Conservation (phyloP, 441 rosid genomes). For the Dalechampia spathulata region DNA sequence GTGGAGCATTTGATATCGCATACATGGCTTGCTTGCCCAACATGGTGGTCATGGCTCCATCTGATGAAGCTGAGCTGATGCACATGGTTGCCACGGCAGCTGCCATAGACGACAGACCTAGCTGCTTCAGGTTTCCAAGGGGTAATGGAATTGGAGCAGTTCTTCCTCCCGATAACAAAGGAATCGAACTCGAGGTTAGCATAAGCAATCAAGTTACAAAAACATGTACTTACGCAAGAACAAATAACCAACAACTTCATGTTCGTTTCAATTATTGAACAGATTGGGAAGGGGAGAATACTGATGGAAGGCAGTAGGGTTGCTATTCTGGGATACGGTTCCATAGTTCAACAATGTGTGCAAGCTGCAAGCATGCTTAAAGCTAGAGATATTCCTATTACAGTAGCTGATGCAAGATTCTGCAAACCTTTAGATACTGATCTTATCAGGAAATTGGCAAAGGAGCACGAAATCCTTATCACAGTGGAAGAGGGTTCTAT, state of each 20-base stretch:
- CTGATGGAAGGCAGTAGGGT: constrained; percentile 53
- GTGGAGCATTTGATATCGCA: constrained; percentile 66
- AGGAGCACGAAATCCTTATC: constrained; percentile 51
- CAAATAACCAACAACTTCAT: constrained; percentile 1
- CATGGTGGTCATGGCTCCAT: constrained; percentile 83
- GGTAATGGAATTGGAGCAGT: constrained; percentile 56
- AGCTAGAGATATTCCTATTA: constrained; percentile 28
- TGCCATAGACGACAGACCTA: constrained; percentile 66
- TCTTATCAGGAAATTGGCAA: constrained; percentile 45
- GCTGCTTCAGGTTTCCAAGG: constrained; percentile 81
- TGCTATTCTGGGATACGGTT: constrained; percentile 61
- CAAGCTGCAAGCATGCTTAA: constrained; percentile 44
- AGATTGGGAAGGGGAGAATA: constrained; percentile 72
- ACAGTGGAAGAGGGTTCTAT: constrained; percentile 66
- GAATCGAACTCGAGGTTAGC: constrained; percentile 51
- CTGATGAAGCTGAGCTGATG: constrained; percentile 74
- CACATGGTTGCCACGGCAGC: constrained; percentile 82
- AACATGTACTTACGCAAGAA: neutral
- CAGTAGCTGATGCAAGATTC: constrained; percentile 71
- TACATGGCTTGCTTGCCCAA: constrained; percentile 75
- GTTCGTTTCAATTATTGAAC: constrained; percentile 11
- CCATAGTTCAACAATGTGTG: constrained; percentile 52
- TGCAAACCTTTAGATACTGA: constrained; percentile 69
- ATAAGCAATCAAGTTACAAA: constrained; percentile 1
- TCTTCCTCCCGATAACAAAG: constrained; percentile 51